Conservation (phyloP, 805 yeast genomes). For the Metschnikowia koreensis region DNA sequence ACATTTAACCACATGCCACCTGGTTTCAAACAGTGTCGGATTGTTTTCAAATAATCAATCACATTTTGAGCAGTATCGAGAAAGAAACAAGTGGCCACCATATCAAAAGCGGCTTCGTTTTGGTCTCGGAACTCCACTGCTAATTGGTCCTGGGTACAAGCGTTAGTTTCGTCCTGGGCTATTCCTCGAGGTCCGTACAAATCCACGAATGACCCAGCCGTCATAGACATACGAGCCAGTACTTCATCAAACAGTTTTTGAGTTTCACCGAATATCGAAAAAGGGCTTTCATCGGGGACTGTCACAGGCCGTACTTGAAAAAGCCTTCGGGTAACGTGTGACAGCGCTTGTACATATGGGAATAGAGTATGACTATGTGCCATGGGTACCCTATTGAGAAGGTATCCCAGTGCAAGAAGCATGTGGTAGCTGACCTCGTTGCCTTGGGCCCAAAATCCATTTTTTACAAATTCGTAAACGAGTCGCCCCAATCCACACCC, state of each 20-base stretch:
- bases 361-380: conserved; percentile 42
- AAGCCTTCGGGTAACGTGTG: conserved; percentile 44
- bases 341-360: conserved; percentile 55
- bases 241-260: neutral
- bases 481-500: conserved; percentile 66
- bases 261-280: conserved; percentile 23
- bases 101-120: conserved; percentile 40
- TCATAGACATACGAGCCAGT: conserved; percentile 60
- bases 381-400: conserved; percentile 47
- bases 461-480: conserved; percentile 51
- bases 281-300: conserved; percentile 53
- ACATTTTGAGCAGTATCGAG: conserved; percentile 63
- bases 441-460: conserved; percentile 64
- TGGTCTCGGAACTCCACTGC: conserved; percentile 43
- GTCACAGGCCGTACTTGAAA: conserved; percentile 49
- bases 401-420: conserved; percentile 54
- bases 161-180: conserved; percentile 25
- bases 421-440: conserved; percentile 66
- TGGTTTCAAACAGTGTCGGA: conserved; percentile 43
- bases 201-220: conserved; percentile 71
- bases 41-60: conserved; percentile 53
- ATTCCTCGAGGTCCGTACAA: conserved; percentile 54
- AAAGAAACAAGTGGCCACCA: conserved; percentile 56
- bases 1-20: conserved; percentile 61
- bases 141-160: conserved; percentile 34